Evolutionary conservation across 2,329 filamentous ascomycete species (phyloP).

Genomic region (Incumbomyces delicatus): DNA sequence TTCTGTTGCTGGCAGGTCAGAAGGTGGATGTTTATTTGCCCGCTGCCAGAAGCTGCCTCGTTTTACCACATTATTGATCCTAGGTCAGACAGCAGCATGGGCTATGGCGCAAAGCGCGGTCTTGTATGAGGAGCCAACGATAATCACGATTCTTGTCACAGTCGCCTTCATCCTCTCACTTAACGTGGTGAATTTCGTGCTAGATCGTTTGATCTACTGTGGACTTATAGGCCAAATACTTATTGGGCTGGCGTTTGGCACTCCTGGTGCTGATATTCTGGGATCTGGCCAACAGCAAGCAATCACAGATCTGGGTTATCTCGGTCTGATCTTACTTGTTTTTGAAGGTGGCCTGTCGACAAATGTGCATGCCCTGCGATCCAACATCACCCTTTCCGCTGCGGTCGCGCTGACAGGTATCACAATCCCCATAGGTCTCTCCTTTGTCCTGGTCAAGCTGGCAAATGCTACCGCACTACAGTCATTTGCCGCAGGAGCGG

Average conservation of each 20-base stretch:
- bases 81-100: too few species aligned
- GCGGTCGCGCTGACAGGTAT: constrained; percentile 59
- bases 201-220: constrained; percentile 56
- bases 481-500: constrained; percentile 62
- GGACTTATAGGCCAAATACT: constrained; percentile 64
- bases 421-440: constrained; percentile 52
- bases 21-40: too few species aligned
- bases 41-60: too few species aligned
- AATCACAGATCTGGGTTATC: constrained; percentile 58
- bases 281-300: constrained; percentile 41
- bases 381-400: constrained; percentile 51
- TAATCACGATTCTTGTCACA: constrained; percentile 49
- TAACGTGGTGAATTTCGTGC: constrained; percentile 47
- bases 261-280: constrained; percentile 55
- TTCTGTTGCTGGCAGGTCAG: too few species aligned
- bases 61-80: too few species aligned
- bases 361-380: constrained; percentile 43
- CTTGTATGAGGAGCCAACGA: constrained; percentile 44
- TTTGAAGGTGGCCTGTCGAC: constrained; percentile 59
- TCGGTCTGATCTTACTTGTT: constrained; percentile 62
- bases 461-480: constrained; percentile 46
- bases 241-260: constrained; percentile 60
- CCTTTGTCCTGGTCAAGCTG: constrained; percentile 49
- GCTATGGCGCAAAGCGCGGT: too few species aligned
- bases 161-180: constrained; percentile 54